phyloP scores from a whole-genome alignment of 768 basidiomycete genomes.

The Collybiopsis luxurians region DNA sequence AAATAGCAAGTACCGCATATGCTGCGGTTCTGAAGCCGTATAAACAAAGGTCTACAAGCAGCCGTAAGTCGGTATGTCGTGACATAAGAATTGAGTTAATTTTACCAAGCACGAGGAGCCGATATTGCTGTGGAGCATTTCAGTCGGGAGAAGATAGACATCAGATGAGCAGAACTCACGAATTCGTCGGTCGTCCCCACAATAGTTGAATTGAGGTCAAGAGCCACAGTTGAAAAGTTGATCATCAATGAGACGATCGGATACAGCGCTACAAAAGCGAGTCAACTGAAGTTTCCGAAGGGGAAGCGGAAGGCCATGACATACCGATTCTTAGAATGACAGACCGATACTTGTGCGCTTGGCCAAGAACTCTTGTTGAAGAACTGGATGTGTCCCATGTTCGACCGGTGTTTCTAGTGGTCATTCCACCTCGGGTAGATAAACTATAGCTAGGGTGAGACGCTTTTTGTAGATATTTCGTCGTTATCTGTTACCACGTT shows the following conservation, averaged over 20 bases:
- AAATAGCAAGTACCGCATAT: constrained; percentile 15
- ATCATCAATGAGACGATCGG: constrained; percentile 20
- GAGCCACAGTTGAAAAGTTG: constrained; percentile 17
- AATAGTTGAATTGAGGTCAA: constrained; percentile 19
- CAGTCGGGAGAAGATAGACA: not conserved
- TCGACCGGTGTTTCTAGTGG: not conserved
- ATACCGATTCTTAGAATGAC: constrained; percentile 15
- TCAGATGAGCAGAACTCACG: constrained; percentile 1
- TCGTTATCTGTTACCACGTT: not conserved
- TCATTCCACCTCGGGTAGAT: not conserved
- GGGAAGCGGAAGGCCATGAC: not conserved
- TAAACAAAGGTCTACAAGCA: constrained; percentile 13
- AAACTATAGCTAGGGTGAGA: not conserved
- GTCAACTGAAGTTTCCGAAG: not conserved
- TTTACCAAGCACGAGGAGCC: constrained; percentile 16
- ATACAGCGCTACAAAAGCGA: constrained; percentile 15
- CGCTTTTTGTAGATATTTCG: not conserved
- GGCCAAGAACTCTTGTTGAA: not conserved
- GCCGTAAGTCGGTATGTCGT: not conserved
- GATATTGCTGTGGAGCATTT: constrained; percentile 13
- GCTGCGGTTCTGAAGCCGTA: constrained; percentile 15
- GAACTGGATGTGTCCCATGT: not conserved
- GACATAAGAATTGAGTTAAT: not conserved
- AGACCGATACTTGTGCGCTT: constrained; percentile 8
- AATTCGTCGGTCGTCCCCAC: constrained; percentile 12